Evolutionary conservation across 352 stramenopile genomes (phyloP), one percentile per base, ranked within the genome.

Genomic region (Phytophthora syringae): DNA sequence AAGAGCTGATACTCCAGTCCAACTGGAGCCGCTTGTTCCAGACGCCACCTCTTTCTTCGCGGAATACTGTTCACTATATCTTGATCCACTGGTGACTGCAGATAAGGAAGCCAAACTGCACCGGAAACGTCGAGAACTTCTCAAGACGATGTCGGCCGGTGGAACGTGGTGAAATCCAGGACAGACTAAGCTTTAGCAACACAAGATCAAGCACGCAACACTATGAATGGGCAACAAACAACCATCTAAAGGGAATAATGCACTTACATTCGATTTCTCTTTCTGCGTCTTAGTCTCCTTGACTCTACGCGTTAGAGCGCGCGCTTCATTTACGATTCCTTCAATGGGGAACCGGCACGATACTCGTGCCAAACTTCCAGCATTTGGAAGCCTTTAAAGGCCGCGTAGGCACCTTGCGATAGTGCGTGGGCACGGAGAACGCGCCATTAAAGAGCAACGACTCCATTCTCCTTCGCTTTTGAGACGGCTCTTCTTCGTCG

Each of bases 301-400:
- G 34, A 49, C 43, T 52, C 43, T 60, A 55, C 45, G 28, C 32
- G 22, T 32, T 48, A 30, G 25, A 44, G 27, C 44, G 28, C 47
- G n/a, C 22, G 24, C 34, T 32, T 25, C 15, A 9, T 28, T 67
- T 47, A 60, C 43, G 50, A 74, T n/a, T 77, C 64, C 16, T 76
- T 62, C 2, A 76, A 39, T 7, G 64, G 64, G 0, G 64, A 71
- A 87, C 63, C 49, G 63, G 63, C 10, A 82, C 60, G 15, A 77
- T 21, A n/a, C 67, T 74, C 20, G 50, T 54, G 7, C 69, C 76
- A 22, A 82, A 78, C 45, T 86, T 86, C 84, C 84, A 93, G 45
- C 71, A 82, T 60, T 93, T 93, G 13, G 82, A 80, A 18, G 84
- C 82, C 51, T 93, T 93, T 15, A 93, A 51, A 7, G 84, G 84